Base-by-base conservation (phyloP, 2,329 filamentous ascomycete species). In the Ramichloridium luteum region DNA sequence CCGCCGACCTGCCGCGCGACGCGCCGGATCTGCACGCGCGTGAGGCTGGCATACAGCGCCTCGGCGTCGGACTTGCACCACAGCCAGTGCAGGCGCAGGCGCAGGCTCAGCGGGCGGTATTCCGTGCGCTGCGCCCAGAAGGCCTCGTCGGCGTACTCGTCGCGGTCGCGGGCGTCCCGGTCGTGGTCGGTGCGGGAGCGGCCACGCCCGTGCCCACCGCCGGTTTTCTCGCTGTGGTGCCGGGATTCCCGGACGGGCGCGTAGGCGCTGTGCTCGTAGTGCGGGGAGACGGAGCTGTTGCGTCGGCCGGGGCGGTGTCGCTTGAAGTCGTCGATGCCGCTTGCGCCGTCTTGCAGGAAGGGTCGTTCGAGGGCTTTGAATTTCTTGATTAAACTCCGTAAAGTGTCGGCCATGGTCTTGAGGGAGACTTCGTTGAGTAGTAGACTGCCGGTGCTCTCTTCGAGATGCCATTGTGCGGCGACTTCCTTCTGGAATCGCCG, bases 311-410 rank as follows among this genome's bases (percentile, higher is more conserved):
- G 29, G 8, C 42, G 34, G 13, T 38, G 37, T 22, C 44, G 29
- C 3, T 44, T 36, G 27, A 43, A 37, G 3, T 35, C 44, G 3
- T 30, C 35, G 16, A 53, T 50, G 2, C 47, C 47, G 11, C 39
- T 38, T 16, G 42, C 32, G 4, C 49, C 48, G 2, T 33, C 30
- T 25, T 44, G 41, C 9, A 63, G 38, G 28, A 63, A 63, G 0
- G 56, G 53, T 28, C 43, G 36, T 41, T 63, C 59, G 4, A 62
- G 35, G 2, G 39, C 38, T 18, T 53, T 44, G 29, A 61, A 62
- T 11, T 47, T 40, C 16, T 48, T 44, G 26, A 58, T 55, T 35
- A 62, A 48, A 22, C 54, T 44, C 26, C 48, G 47, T 3, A 62
- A 31, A 1, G 48, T 48, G 30, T 54, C 46, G 3, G 48, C 46